These are phyloP conservation scores for Cyclotella atomus DNA, from an alignment of 108 stramenopile genomes.

Conservation along the genomic window DNA sequence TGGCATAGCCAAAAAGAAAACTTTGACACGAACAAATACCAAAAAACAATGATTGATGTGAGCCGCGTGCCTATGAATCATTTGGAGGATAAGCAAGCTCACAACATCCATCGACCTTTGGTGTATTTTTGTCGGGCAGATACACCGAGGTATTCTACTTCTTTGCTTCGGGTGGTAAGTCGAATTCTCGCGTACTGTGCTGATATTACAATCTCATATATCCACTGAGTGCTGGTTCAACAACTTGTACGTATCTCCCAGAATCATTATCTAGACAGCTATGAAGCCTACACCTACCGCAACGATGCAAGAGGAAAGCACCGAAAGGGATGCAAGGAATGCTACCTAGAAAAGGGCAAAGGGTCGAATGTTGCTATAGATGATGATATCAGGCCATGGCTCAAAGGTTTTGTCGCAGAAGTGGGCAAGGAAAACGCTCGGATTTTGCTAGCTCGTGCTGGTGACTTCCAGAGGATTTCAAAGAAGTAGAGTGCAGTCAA, in stretches of 20 bases:
- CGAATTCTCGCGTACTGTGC: neutral
- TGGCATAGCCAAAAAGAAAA: neutral
- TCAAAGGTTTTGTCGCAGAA: constrained; percentile 7
- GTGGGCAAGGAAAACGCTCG: constrained; percentile 8
- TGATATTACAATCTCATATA: too few relatives aligned
- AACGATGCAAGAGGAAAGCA: neutral
- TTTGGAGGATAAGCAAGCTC: constrained; percentile 7
- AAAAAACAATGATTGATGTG: neutral
- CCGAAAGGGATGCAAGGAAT: constrained; percentile 1
- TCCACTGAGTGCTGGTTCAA: neutral
- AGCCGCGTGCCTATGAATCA: constrained; percentile 8
- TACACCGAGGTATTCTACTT: neutral
- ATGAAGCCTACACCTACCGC: neutral
- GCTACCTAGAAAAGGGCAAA: constrained; percentile 7
- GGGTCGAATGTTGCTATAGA: constrained; percentile 11
- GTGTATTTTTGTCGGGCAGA: neutral
- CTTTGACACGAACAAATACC: neutral
- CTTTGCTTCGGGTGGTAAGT: neutral
- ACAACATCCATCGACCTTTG: neutral
- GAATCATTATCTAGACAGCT: neutral
- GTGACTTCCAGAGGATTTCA: neutral
- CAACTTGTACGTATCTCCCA: neutral
- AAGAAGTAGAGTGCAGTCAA: neutral
- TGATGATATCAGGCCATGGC: constrained; percentile 57
- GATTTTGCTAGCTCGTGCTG: neutral